Conservation (phyloP, 805 yeast species). For the Yarrowia bubula region DNA sequence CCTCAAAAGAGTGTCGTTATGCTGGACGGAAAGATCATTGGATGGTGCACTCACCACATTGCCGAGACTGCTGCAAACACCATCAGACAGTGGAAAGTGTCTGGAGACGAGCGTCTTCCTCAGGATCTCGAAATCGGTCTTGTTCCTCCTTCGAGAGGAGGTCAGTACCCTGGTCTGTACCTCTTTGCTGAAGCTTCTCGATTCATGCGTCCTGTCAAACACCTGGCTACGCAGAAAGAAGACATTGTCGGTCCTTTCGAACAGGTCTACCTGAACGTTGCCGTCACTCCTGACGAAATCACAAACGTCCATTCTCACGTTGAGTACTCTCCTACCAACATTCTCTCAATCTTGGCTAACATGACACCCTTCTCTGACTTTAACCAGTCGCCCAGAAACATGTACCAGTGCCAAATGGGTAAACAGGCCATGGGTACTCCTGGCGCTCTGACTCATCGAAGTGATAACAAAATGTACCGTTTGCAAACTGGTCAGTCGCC, state of each 20-base stretch:
- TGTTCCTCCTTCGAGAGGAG: slow-evolving; percentile 92
- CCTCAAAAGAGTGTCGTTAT: slow-evolving; percentile 87
- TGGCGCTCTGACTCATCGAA: slow-evolving; percentile 87
- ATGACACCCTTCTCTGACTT: slow-evolving; percentile 97
- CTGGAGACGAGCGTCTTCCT: slow-evolving; percentile 75
- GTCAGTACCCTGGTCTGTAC: slow-evolving; percentile 96
- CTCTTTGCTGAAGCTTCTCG: slow-evolving; percentile 89
- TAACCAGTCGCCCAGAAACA: slow-evolving; percentile 98
- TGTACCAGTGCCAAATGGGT: slow-evolving; percentile 99
- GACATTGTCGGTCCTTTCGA: slow-evolving; percentile 97
- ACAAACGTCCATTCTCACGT: slow-evolving; percentile 83
- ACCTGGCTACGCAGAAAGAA: slow-evolving; percentile 75
- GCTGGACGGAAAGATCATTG: slow-evolving; percentile 85
- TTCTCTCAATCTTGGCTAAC: slow-evolving; percentile 90
- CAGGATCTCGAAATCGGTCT: slow-evolving; percentile 86
- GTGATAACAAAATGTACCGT: slow-evolving; percentile 91
- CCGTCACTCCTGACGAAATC: slow-evolving; percentile 91
- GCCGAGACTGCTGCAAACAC: slow-evolving; percentile 87
- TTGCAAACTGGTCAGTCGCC: slow-evolving; percentile 97
- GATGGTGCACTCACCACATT: slow-evolving; percentile 90
- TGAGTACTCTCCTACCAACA: slow-evolving; percentile 92
- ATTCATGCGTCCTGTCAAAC: slow-evolving; percentile 94
- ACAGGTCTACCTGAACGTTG: slow-evolving; percentile 94
- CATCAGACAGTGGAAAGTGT: slow-evolving; percentile 87
- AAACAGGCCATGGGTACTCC: slow-evolving; percentile 99